Conservation (phyloP, 495 filamentous ascomycete genomes). For the Neurospora tetraspora region DNA sequence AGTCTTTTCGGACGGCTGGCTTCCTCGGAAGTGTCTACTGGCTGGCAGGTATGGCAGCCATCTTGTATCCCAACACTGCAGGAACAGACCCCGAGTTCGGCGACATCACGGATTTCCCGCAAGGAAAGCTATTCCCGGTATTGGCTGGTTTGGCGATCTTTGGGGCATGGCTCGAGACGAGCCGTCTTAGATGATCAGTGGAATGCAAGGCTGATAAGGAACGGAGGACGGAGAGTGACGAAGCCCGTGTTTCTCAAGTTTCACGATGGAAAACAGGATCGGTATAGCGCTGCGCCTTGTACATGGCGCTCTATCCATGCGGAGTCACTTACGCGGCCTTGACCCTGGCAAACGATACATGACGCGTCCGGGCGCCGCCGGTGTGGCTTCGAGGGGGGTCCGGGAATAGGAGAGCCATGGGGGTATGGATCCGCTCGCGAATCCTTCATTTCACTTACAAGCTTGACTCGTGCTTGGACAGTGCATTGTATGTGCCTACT, state of each 20-base stretch:
- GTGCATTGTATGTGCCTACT: not conserved
- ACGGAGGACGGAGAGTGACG: not conserved
- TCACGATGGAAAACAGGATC: not conserved
- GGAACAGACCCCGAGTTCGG: slow-evolving; percentile 47
- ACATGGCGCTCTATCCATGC: not conserved
- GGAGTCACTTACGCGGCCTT: not conserved
- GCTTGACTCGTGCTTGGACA: not conserved
- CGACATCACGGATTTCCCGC: slow-evolving; percentile 36
- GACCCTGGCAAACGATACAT: not conserved
- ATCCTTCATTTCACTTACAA: not conserved
- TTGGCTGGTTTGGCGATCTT: slow-evolving; percentile 16
- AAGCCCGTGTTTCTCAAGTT: not conserved
- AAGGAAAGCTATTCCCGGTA: slow-evolving; percentile 28
- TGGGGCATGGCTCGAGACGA: slow-evolving; percentile 26
- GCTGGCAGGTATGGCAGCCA: slow-evolving; percentile 35
- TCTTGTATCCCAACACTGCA: slow-evolving; percentile 39
- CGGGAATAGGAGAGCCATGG: not conserved
- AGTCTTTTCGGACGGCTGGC: slow-evolving; percentile 28
- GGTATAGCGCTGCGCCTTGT: not conserved
- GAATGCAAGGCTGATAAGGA: not conserved
- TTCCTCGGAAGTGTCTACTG: slow-evolving; percentile 43
- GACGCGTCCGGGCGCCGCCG: not conserved
- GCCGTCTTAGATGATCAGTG: not conserved
- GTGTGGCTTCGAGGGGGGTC: not conserved
- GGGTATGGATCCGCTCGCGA: not conserved